phyloP scores from a whole-genome alignment of 768 basidiomycete genomes.

The Strobilomyces echinocephalus region DNA sequence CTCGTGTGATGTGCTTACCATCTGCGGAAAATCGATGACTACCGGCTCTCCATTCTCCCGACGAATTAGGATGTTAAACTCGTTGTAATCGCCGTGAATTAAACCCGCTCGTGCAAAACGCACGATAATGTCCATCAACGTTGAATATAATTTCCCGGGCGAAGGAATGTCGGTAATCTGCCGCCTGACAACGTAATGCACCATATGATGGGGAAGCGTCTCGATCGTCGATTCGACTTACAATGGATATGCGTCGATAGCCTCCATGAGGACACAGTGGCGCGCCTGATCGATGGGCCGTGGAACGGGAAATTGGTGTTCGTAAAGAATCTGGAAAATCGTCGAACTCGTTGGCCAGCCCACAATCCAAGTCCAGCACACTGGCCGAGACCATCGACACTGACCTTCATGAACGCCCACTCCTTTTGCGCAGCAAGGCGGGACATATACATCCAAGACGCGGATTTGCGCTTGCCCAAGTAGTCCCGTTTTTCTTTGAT shows the following conservation, averaged over 20 bases:
- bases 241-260: slow-evolving; percentile 93
- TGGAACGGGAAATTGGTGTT: slow-evolving; percentile 91
- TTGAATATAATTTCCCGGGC: slow-evolving; percentile 86
- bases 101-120: slow-evolving; percentile 89
- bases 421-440: slow-evolving; percentile 95
- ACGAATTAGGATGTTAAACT: slow-evolving; percentile 95
- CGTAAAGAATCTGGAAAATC: slow-evolving; percentile 68
- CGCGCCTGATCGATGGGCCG: slow-evolving; percentile 90
- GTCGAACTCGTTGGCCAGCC: background rate
- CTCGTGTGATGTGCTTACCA: slow-evolving; percentile 95
- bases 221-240: slow-evolving; percentile 34
- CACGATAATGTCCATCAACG: slow-evolving; percentile 92
- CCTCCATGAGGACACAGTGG: slow-evolving; percentile 95
- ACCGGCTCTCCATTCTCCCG: slow-evolving; percentile 72
- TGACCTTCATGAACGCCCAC: slow-evolving; percentile 97
- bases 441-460: slow-evolving; percentile 99
- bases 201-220: background rate
- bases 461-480: slow-evolving; percentile 89
- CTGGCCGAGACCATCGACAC: background rate
- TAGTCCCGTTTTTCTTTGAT: slow-evolving; percentile 98
- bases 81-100: slow-evolving; percentile 99
- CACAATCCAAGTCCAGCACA: background rate
- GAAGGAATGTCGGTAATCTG: slow-evolving; percentile 80
- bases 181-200: slow-evolving; percentile 47
- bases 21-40: slow-evolving; percentile 98